Percentiles rank a stretch among this genome's conserved stretches.
phyloP scores from a whole-genome alignment of 441 rosid genomes.

The Aquilaria agallochum region DNA sequence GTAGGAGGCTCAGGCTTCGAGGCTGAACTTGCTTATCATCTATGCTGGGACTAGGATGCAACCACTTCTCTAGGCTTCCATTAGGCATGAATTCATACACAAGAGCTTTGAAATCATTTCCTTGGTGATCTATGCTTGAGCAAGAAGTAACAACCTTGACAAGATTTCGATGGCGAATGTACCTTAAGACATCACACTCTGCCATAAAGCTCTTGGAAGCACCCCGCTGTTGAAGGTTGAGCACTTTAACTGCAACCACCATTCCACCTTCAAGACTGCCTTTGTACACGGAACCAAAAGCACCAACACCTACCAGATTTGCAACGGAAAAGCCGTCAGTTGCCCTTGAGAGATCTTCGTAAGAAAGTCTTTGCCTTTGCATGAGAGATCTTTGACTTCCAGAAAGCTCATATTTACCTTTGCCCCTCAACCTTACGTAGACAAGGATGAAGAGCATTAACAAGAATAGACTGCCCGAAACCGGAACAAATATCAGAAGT shows the following conservation, averaged over 20 bases:
- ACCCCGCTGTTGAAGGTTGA: constrained; percentile 8
- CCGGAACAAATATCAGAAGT: no score
- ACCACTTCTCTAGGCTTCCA: constrained; percentile 12
- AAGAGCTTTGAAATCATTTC: constrained; percentile 15
- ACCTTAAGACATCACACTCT: constrained; percentile 14
- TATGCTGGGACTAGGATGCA: background rate
- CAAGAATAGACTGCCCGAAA: no score
- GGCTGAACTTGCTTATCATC: constrained; percentile 4
- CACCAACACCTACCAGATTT: constrained; percentile 29
- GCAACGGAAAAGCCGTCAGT: constrained; percentile 30
- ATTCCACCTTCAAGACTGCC: constrained; percentile 5
- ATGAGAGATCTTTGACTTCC: no score
- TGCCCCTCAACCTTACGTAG: no score
- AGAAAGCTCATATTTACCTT: no score
- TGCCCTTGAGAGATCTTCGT: constrained; percentile 23
- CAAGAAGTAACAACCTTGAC: constrained; percentile 15
- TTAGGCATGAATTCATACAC: constrained; percentile 13
- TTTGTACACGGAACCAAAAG: constrained; percentile 27
- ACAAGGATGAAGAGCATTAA: no score
- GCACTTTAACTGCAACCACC: constrained; percentile 4
- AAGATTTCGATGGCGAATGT: constrained; percentile 7
- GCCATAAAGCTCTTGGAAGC: constrained; percentile 10
- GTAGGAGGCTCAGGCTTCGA: constrained; percentile 3
- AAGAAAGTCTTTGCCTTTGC: constrained; percentile 14
- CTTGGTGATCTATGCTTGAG: constrained; percentile 14